Evolutionary conservation across 1,284 basidiomycete genomes (phyloP).

Genomic region (Fistulinella staudtii): DNA sequence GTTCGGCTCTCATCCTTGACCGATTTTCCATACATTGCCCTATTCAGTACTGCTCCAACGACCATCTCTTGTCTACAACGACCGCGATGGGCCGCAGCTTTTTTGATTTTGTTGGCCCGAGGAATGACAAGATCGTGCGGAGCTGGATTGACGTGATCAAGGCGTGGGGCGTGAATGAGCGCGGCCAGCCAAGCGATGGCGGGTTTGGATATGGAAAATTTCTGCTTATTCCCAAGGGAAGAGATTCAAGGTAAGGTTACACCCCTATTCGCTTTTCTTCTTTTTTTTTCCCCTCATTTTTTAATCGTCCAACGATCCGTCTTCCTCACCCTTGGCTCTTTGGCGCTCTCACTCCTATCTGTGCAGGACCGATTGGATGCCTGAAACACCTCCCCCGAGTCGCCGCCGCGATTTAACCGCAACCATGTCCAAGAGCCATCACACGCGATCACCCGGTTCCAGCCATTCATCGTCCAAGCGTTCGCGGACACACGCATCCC

Average conservation of each 20-base stretch:
- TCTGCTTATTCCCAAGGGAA: conserved; percentile 46
- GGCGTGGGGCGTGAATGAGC: conserved; percentile 74
- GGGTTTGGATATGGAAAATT: conserved; percentile 78
- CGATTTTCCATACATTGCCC: conserved; percentile 62
- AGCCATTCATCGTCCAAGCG: conserved; percentile 4
- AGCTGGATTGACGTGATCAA: conserved; percentile 72
- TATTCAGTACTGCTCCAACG: conserved; percentile 67
- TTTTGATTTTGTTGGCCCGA: conserved; percentile 64
- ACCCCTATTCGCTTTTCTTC: neutral
- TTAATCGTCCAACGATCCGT: neutral
- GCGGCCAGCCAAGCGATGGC: conserved; percentile 73
- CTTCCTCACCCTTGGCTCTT: conserved; percentile 1
- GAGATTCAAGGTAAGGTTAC: conserved; percentile 50
- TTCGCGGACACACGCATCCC: conserved; percentile 7
- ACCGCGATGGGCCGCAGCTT: conserved; percentile 62
- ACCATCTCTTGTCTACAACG: conserved; percentile 55
- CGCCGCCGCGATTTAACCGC: conserved; percentile 27
- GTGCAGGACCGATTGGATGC: conserved; percentile 20
- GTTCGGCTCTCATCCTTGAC: conserved; percentile 71
- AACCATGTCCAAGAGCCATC: conserved; percentile 10
- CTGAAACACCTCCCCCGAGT: conserved; percentile 18
- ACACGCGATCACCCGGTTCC: conserved; percentile 8
- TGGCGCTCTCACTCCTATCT: neutral
- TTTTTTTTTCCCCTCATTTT: neutral
- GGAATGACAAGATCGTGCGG: conserved; percentile 59